A percentile compares a stretch with the other conserved stretches of the same genome.
These are phyloP conservation scores for Salvia miltiorrhiza DNA, from an alignment of 257 asterid species.

Conservation along the genomic window DNA sequence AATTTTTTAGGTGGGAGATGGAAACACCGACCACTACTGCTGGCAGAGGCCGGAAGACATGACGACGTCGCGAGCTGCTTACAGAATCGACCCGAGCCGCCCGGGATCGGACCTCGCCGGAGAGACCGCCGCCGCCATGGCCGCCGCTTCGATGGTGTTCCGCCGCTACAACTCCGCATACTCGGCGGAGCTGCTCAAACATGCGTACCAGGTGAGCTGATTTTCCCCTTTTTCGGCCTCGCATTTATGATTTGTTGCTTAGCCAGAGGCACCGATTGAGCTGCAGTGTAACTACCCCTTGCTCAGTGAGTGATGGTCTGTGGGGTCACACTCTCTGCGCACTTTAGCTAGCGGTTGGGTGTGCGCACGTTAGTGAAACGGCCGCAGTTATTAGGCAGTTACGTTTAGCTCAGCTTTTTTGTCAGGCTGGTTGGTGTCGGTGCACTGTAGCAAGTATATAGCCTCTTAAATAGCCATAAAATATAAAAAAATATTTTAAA, in stretches of 20 bases:
- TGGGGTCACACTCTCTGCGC: slow-evolving; percentile 18
- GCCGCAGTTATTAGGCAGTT: slow-evolving; percentile 47
- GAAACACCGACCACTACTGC: slow-evolving; percentile 86
- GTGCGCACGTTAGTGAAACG: slow-evolving; percentile 38
- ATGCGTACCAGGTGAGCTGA: slow-evolving; percentile 63
- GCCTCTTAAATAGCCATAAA: slow-evolving; percentile 8
- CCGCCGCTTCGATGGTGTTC: slow-evolving; percentile 86
- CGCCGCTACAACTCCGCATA: slow-evolving; percentile 65
- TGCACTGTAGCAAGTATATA: slow-evolving; percentile 23
- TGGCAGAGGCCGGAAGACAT: slow-evolving; percentile 98
- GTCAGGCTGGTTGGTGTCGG: slow-evolving; percentile 51
- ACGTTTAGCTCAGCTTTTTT: slow-evolving; percentile 34
- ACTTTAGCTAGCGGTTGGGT: slow-evolving; percentile 33
- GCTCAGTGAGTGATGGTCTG: neutral
- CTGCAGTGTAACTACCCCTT: slow-evolving; percentile 16
- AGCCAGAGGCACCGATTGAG: neutral
- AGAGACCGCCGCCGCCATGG: slow-evolving; percentile 97
- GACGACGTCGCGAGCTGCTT: slow-evolving; percentile 88
- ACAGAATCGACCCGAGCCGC: slow-evolving; percentile 60
- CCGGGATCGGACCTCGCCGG: slow-evolving; percentile 98
- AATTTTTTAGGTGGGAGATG: slow-evolving; percentile 77
- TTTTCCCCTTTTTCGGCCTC: neutral
- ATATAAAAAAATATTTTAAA: neutral
- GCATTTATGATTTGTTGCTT: neutral
- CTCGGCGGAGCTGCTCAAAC: slow-evolving; percentile 71